Evolutionary conservation across 148 eudicot species (phyloP).

Genomic region (Spergularia marina): DNA sequence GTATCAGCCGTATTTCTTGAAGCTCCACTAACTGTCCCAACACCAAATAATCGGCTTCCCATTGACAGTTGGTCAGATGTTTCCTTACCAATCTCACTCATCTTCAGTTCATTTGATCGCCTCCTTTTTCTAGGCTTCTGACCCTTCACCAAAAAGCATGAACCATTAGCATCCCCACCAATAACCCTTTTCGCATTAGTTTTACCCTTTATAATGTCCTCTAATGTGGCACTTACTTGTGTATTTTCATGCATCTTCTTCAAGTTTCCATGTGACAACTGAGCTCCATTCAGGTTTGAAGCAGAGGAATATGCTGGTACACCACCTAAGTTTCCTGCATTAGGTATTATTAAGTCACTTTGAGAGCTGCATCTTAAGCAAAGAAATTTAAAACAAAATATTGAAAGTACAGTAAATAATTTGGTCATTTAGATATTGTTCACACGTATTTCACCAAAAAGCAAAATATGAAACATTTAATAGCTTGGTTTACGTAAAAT

Average conservation of each 20-base stretch:
- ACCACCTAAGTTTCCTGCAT: conserved; percentile 22
- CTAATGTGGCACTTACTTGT: conserved; percentile 30
- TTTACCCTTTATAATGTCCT: conserved; percentile 29
- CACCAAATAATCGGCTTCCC: conserved; percentile 21
- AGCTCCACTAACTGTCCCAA: conserved; percentile 16
- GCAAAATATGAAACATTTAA: not conserved
- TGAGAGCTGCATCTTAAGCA: not conserved
- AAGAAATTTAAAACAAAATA: not conserved
- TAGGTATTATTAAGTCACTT: conserved; percentile 8
- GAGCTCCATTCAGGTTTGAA: conserved; percentile 21
- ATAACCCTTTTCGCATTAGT: conserved; percentile 29
- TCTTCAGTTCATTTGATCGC: conserved; percentile 19
- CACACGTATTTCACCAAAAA: not conserved
- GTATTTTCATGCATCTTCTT: conserved; percentile 14
- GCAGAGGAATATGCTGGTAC: conserved; percentile 25
- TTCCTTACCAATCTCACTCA: conserved; percentile 23
- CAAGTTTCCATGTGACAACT: conserved; percentile 7
- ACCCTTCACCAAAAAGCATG: conserved; percentile 19
- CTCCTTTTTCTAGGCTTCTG: conserved; percentile 39
- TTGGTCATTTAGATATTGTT: not conserved
- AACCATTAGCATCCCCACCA: conserved; percentile 31
- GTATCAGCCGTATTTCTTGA: conserved; percentile 19
- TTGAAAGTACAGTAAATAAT: not conserved
- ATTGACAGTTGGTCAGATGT: conserved; percentile 13
- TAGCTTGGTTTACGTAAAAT: not conserved